phyloP scores from a whole-genome alignment of 805 yeast genomes.

The Monosporozyma aerobia region DNA sequence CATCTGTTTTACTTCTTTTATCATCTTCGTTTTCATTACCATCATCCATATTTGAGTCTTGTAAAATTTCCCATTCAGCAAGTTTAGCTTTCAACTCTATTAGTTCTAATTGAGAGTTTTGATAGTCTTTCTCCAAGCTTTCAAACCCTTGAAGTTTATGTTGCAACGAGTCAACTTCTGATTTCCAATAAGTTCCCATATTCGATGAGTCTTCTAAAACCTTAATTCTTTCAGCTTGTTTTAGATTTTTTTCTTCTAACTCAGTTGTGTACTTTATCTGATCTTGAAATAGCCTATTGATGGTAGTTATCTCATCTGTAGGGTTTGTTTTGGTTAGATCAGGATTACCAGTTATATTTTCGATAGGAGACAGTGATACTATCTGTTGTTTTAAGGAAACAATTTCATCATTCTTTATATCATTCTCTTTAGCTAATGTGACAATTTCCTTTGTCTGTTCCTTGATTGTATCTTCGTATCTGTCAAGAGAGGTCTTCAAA shows the following conservation, averaged over 20 bases:
- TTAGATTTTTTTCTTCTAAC: conserved; percentile 43
- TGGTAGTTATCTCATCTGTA: conserved; percentile 29
- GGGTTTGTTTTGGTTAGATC: conserved; percentile 17
- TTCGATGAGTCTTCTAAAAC: conserved; percentile 31
- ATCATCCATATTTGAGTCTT: conserved; percentile 25
- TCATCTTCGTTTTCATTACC: neutral
- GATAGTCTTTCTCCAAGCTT: conserved; percentile 36
- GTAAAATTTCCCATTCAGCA: conserved; percentile 37
- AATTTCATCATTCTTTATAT: conserved; percentile 21
- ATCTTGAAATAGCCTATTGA: conserved; percentile 30
- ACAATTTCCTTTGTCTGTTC: conserved; percentile 16
- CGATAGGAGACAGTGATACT: neutral
- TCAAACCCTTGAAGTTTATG: conserved; percentile 37
- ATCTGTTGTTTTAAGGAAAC: conserved; percentile 16
- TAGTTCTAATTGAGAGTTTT: conserved; percentile 43
- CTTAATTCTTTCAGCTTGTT: conserved; percentile 44
- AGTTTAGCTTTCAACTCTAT: conserved; percentile 39
- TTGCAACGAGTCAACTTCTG: conserved; percentile 27
- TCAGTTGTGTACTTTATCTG: conserved; percentile 39
- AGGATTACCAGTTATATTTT: neutral
- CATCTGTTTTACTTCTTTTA: neutral
- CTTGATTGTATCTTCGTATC: conserved; percentile 21
- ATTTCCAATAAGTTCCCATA: conserved; percentile 19
- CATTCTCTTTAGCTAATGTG: conserved; percentile 14
- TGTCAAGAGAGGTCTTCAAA: conserved; percentile 12